Percentiles rank a stretch among this genome's conserved stretches.
phyloP scores from a whole-genome alignment of 768 basidiomycete species.

The Collybia mongolica region DNA sequence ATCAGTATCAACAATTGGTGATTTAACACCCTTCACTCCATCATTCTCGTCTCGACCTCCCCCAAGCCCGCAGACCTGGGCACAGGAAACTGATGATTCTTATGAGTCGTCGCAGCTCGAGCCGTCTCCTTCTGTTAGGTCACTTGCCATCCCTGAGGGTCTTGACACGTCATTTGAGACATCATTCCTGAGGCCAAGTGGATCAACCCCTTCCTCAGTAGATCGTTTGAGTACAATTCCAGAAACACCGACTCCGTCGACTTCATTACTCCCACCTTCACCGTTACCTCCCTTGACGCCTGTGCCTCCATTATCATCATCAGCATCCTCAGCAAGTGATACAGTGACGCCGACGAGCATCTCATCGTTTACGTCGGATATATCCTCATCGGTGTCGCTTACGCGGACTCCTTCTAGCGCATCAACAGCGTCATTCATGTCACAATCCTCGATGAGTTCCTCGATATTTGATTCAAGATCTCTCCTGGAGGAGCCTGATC shows the following conservation, averaged over 20 bases:
- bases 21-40: slow-evolving; percentile 41
- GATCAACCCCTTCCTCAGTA: slow-evolving; percentile 40
- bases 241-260: slow-evolving; percentile 29
- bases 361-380: slow-evolving; percentile 14
- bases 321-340: slow-evolving; percentile 27
- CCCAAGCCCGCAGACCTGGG: slow-evolving; percentile 49
- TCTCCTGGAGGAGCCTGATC: slow-evolving; percentile 26
- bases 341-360: slow-evolving; percentile 32
- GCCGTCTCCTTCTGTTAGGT: slow-evolving; percentile 64
- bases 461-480: slow-evolving; percentile 35
- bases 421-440: slow-evolving; percentile 38
- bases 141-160: slow-evolving; percentile 55
- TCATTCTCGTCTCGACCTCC: slow-evolving; percentile 32
- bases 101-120: slow-evolving; percentile 77
- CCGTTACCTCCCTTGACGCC: slow-evolving; percentile 37
- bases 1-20: slow-evolving; percentile 35
- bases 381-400: slow-evolving; percentile 8
- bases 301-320: slow-evolving; percentile 33
- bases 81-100: slow-evolving; percentile 60
- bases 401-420: slow-evolving; percentile 23
- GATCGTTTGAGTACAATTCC: slow-evolving; percentile 47
- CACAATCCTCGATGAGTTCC: slow-evolving; percentile 43
- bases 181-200: slow-evolving; percentile 68
- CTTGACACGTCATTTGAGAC: slow-evolving; percentile 71
- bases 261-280: slow-evolving; percentile 24